Evolutionary conservation across 2,329 filamentous ascomycete genomes (phyloP).

Genomic region (Fusarium sp.): DNA sequence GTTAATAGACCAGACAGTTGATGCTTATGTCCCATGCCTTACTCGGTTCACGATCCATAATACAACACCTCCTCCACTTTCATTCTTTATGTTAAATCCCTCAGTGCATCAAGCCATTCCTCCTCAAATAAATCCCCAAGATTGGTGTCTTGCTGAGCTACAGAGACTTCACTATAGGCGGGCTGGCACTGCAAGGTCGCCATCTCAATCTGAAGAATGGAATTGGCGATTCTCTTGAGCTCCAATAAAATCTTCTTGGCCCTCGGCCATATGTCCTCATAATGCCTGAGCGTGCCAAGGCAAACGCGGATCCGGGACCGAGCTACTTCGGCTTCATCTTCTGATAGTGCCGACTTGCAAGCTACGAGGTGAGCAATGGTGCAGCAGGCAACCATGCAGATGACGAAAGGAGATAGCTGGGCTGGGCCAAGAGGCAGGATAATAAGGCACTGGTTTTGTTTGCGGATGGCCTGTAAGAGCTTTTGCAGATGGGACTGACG

Average conservation of each 20-base stretch:
- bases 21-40: no score
- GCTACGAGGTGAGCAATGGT: background rate
- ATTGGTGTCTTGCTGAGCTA: background rate
- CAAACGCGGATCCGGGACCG: background rate
- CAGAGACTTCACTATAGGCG: background rate
- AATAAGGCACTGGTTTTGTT: background rate
- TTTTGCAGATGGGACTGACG: background rate
- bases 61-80: background rate
- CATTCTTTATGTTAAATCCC: background rate
- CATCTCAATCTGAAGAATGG: background rate
- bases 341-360: background rate
- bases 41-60: background rate
- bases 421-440: background rate
- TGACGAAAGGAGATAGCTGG: background rate
- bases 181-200: background rate
- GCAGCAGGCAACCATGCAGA: background rate
- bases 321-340: background rate
- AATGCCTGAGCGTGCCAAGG: background rate
- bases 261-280: background rate
- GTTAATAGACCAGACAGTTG: no score
- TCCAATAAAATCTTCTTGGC: background rate
- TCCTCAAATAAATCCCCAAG: background rate
- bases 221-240: background rate
- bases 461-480: background rate
- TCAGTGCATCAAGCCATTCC: background rate